A percentile compares a stretch with the other conserved stretches of the same genome.
These are phyloP conservation scores for Vachellia collinsii DNA, from an alignment of 306 rosid genomes.

Conservation along the genomic window DNA sequence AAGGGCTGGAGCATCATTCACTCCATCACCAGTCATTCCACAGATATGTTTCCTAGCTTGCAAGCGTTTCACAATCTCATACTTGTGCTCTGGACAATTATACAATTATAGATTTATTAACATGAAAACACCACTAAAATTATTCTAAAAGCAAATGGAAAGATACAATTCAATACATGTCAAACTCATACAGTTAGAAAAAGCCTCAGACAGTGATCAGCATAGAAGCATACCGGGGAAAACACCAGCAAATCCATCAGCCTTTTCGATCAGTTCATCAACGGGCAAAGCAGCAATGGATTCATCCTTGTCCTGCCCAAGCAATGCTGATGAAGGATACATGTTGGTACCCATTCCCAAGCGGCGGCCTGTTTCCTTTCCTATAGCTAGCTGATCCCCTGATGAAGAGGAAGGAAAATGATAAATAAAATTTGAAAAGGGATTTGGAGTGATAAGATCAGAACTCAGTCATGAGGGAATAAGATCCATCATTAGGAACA, in stretches of 20 bases:
- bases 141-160: not conserved
- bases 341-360: constrained; percentile 99
- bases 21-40: constrained; percentile 99
- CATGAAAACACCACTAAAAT: constrained; percentile 25
- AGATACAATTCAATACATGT: constrained; percentile 13
- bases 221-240: constrained; percentile 73
- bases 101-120: not conserved
- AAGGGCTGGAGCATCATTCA: constrained; percentile 98
- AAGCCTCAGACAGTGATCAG: constrained; percentile 9
- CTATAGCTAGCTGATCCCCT: constrained; percentile 98
- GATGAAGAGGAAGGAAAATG: constrained; percentile 12
- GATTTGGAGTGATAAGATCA: constrained; percentile 9
- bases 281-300: constrained; percentile 86
- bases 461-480: not conserved
- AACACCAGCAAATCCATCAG: constrained; percentile 98
- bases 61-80: constrained; percentile 97
- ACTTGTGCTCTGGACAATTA: constrained; percentile 80
- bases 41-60: constrained; percentile 99
- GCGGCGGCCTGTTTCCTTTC: constrained; percentile 99
- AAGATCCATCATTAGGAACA: not conserved
- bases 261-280: constrained; percentile 93
- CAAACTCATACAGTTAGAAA: constrained; percentile 15
- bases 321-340: constrained; percentile 96
- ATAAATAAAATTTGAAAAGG: not conserved
- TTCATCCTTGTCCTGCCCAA: constrained; percentile 94